Evolutionary conservation across 805 yeast genomes (phyloP).

Genomic region (Suhomyces prunicola): DNA sequence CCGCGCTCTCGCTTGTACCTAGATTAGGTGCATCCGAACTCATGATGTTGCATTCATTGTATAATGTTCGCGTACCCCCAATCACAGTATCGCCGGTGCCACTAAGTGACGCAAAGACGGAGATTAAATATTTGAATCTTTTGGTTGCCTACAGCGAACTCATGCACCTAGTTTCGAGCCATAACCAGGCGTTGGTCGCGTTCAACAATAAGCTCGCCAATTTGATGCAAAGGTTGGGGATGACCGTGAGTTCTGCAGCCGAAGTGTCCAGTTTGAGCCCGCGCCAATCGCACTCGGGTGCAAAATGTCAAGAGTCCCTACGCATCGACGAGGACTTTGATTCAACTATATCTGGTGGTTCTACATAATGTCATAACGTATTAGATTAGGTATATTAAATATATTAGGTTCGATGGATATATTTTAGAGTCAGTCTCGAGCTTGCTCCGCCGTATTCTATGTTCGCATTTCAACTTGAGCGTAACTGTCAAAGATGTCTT

Average conservation of each 20-base stretch:
- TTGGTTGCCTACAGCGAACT: constrained; percentile 14
- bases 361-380: not conserved
- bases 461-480: not conserved
- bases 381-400: no score
- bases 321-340: not conserved
- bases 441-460: not conserved
- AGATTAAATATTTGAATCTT: constrained; percentile 13
- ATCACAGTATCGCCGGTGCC: not conserved
- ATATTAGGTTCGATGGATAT: not conserved
- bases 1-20: not conserved
- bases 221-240: not conserved
- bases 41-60: not conserved
- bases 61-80: not conserved
- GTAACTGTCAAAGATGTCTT: not conserved
- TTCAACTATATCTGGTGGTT: not conserved
- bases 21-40: not conserved
- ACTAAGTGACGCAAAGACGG: constrained; percentile 3
- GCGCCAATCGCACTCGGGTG: not conserved
- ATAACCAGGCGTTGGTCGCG: constrained; percentile 11
- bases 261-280: not conserved
- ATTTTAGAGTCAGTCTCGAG: not conserved
- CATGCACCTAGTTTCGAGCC: constrained; percentile 8
- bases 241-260: not conserved
- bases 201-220: constrained; percentile 5
- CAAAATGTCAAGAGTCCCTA: not conserved